These are phyloP conservation scores for Saccharomyces hybrid DNA, from an alignment of 1,139 yeast genomes.

Conservation along the genomic window DNA sequence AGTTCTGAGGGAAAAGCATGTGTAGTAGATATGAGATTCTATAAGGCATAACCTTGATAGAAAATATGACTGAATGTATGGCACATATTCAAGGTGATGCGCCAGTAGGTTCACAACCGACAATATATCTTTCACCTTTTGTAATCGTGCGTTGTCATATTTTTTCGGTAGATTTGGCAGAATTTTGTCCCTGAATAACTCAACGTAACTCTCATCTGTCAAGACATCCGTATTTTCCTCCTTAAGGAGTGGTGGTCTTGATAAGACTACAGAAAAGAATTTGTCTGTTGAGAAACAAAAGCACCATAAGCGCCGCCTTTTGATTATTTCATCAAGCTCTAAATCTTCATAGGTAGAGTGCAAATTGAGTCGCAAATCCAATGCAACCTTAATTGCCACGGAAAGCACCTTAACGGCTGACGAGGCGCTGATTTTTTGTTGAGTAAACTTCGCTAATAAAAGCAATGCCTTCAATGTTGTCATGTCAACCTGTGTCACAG, in stretches of 20 bases:
- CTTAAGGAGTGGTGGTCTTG: constrained; percentile 19
- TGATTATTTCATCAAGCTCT: constrained; percentile 12
- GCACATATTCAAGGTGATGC: constrained; percentile 15
- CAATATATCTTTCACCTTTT: constrained; percentile 7
- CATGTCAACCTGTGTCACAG: constrained; percentile 18
- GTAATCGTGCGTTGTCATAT: neutral
- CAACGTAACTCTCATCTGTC: constrained; percentile 17
- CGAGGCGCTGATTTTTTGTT: constrained; percentile 16
- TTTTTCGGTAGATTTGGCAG: constrained; percentile 1
- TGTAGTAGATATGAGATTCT: constrained; percentile 13
- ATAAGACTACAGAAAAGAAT: constrained; percentile 16
- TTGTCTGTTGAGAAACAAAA: constrained; percentile 21
- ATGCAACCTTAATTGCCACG: constrained; percentile 23
- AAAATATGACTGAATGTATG: constrained; percentile 20
- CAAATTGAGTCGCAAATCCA: constrained; percentile 19
- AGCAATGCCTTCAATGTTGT: constrained; percentile 21
- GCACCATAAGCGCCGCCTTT: constrained; percentile 22
- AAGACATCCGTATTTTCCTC: constrained; percentile 19
- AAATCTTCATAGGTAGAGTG: constrained; percentile 13
- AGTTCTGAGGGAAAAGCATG: constrained; percentile 19
- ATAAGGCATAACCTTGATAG: constrained; percentile 14
- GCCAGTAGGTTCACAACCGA: constrained; percentile 12
- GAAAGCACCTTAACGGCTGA: constrained; percentile 18
- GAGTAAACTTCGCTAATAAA: constrained; percentile 19
- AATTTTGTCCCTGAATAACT: constrained; percentile 11